A percentile compares a stretch with the other conserved stretches of the same genome.
These are phyloP conservation scores for Gamarada debralockiae DNA, from an alignment of 495 filamentous ascomycete genomes.

Conservation along the genomic window DNA sequence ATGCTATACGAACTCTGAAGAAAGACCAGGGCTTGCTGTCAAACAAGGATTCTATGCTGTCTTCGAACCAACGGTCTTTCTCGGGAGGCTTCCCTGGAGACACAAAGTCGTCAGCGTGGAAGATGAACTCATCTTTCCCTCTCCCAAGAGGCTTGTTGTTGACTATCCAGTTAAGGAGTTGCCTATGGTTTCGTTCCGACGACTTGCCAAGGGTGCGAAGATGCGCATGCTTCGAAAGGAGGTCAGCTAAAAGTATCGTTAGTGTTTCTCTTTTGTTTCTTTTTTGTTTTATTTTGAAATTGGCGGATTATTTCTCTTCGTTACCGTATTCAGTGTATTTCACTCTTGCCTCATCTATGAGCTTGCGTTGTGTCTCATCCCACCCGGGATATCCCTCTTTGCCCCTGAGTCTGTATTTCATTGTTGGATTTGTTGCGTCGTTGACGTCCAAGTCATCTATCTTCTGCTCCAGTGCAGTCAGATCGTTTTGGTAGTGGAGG, in stretches of 20 bases:
- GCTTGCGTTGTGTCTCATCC: not conserved
- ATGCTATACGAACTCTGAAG: not conserved
- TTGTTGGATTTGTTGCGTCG: conserved; percentile 5
- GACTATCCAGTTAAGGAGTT: not conserved
- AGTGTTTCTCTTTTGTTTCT: not conserved
- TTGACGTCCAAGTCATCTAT: conserved; percentile 27
- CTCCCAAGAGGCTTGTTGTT: not conserved
- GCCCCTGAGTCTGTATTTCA: not conserved
- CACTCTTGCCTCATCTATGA: not conserved
- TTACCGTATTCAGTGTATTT: conserved; percentile 3
- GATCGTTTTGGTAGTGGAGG: conserved; percentile 31
- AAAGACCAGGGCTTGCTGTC: not conserved
- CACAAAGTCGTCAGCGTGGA: conserved; percentile 10
- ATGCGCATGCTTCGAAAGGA: not conserved
- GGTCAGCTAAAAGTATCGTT: not conserved
- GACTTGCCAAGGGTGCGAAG: not conserved
- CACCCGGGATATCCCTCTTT: not conserved
- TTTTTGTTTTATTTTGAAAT: not conserved
- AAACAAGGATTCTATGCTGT: not conserved
- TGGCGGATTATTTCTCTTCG: not conserved
- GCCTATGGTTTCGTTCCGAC: not conserved
- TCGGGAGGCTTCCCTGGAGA: not conserved
- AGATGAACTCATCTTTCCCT: conserved; percentile 11
- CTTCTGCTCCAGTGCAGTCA: conserved; percentile 27
- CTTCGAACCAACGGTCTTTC: not conserved